A percentile compares a stretch with the other conserved stretches of the same genome.
phyloP scores from a whole-genome alignment of 2,329 filamentous ascomycete species.

The Microsporum audouinii region DNA sequence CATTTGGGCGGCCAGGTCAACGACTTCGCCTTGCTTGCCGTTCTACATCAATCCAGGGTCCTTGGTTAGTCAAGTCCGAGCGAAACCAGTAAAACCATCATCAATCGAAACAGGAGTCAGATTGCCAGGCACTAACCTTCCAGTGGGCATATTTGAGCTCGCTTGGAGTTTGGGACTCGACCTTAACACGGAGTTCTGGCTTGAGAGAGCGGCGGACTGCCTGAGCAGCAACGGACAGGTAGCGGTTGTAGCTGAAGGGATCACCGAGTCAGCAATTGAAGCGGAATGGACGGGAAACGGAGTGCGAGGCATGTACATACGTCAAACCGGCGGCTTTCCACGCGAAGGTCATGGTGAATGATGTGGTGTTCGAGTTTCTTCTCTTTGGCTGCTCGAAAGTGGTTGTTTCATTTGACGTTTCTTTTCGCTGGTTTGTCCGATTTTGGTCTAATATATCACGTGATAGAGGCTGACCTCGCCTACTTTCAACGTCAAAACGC shows the following conservation, averaged over 20 bases:
- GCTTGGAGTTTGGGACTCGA: constrained; percentile 81
- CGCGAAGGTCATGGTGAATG: constrained; percentile 66
- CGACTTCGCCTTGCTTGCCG: constrained; percentile 78
- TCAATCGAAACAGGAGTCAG: constrained; percentile 7
- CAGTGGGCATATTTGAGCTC: constrained; percentile 89
- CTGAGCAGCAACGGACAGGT: constrained; percentile 88
- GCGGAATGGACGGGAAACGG: constrained; percentile 19
- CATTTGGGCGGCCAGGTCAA: neutral
- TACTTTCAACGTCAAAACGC: neutral
- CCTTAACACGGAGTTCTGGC: constrained; percentile 76
- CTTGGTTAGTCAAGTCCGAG: neutral
- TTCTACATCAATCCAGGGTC: constrained; percentile 46
- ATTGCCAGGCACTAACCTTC: constrained; percentile 59
- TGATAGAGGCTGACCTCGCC: neutral
- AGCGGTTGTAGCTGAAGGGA: constrained; percentile 87
- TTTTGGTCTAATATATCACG: neutral
- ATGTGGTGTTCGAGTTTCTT: neutral
- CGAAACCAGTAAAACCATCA: neutral
- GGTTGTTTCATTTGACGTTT: neutral
- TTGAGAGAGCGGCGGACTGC: constrained; percentile 94
- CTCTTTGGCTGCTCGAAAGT: neutral
- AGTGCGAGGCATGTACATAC: constrained; percentile 45
- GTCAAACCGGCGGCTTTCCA: constrained; percentile 97
- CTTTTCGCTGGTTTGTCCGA: neutral
- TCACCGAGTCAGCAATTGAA: constrained; percentile 15